Evolutionary conservation across 202 grass and related monocot genomes (phyloP).

Genomic region (Eragrostis tef): DNA sequence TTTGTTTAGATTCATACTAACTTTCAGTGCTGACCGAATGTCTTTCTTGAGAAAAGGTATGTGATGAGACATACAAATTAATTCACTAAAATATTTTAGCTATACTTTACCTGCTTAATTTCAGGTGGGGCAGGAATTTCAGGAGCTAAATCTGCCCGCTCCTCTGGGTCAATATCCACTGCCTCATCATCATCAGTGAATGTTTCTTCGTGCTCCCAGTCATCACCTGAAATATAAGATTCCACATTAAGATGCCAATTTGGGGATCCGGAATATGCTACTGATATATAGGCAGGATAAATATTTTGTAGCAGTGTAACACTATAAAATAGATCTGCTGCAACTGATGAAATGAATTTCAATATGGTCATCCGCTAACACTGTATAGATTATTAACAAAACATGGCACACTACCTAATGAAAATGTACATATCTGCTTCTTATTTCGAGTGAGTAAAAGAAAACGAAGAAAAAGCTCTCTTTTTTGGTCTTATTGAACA

Average conservation of each 20-base stretch:
- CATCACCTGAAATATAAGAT: conserved; percentile 71
- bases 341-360: conserved; percentile 33
- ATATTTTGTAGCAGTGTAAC: conserved; percentile 25
- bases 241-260: conserved; percentile 35
- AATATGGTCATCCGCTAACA: neutral
- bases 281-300: conserved; percentile 20
- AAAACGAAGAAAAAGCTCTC: neutral
- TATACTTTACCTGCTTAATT: conserved; percentile 85
- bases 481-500: conserved; percentile 1
- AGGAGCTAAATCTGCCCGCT: conserved; percentile 95
- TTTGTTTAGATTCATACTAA: conserved; percentile 1
- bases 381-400: neutral
- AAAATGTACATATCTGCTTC: conserved; percentile 23
- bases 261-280: conserved; percentile 17
- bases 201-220: conserved; percentile 98
- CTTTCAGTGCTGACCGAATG: conserved; percentile 29
- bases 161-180: conserved; percentile 86
- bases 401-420: neutral
- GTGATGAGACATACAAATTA: conserved; percentile 19
- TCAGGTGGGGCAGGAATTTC: conserved; percentile 97
- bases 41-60: conserved; percentile 18
- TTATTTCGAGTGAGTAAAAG: conserved; percentile 4
- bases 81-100: conserved; percentile 21
- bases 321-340: conserved; percentile 16
- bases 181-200: conserved; percentile 98